Evolutionary conservation across 2,329 filamentous ascomycete species (phyloP).

Genomic region (Fusarium secorum): DNA sequence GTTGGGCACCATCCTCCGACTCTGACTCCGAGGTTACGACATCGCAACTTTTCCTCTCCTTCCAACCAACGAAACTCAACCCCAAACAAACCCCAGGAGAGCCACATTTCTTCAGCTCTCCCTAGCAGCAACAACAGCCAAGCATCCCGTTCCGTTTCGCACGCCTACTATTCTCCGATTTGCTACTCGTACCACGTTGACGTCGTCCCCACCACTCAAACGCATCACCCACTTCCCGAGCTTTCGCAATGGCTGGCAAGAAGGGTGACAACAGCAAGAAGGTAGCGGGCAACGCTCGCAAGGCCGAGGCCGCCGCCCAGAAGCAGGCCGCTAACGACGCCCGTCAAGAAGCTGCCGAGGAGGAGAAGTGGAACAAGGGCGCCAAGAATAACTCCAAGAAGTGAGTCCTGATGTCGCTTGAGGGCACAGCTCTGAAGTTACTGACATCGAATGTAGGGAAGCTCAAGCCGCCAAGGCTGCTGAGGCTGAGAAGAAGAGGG

Average conservation of each 20-base stretch:
- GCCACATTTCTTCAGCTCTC: conserved; percentile 3
- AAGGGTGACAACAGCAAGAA: conserved; percentile 90
- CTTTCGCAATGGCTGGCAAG: conserved; percentile 70
- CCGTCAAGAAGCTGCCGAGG: conserved; percentile 72
- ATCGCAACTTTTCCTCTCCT: conserved; percentile 7
- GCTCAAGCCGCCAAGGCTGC: conserved; percentile 71
- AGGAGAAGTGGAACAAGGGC: conserved; percentile 83
- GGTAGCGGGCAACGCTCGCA: conserved; percentile 86
- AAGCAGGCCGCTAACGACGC: conserved; percentile 78
- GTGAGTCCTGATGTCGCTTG: conserved; percentile 59
- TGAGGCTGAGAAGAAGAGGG: conserved; percentile 89
- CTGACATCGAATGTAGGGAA: conserved; percentile 43
- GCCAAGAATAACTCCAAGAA: conserved; percentile 87
- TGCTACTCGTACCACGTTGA: conserved; percentile 10
- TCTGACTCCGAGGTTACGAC: conserved; percentile 17
- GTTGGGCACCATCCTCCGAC: conserved; percentile 20
- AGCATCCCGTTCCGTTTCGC: background rate
- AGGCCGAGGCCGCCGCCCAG: conserved; percentile 83
- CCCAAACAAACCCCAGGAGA: conserved; percentile 7
- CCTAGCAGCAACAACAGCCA: background rate
- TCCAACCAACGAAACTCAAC: background rate
- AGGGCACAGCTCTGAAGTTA: background rate
- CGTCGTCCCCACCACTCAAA: conserved; percentile 14
- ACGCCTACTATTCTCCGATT: conserved; percentile 5
- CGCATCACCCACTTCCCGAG: conserved; percentile 20